phyloP scores from a whole-genome alignment of 768 basidiomycete genomes.

The Suillus americanus region DNA sequence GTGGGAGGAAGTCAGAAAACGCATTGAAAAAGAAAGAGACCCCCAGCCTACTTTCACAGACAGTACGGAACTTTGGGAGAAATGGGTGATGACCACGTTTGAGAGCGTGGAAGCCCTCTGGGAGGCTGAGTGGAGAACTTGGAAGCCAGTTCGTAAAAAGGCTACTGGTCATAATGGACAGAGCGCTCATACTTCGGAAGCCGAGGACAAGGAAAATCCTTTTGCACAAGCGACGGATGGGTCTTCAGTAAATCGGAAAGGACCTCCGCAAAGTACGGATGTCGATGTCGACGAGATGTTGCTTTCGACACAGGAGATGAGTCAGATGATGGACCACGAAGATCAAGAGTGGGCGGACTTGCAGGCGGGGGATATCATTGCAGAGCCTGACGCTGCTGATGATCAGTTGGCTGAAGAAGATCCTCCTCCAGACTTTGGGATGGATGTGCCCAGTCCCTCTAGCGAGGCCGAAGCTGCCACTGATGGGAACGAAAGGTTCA shows the following conservation, averaged over 20 bases:
- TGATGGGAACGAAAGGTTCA: neutral
- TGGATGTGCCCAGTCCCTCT: neutral
- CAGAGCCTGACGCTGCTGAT: slow-evolving; percentile 9
- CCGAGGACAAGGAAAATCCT: slow-evolving; percentile 20
- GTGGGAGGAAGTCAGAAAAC: slow-evolving; percentile 68
- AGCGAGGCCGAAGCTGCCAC: neutral
- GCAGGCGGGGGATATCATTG: slow-evolving; percentile 17
- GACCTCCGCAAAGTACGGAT: slow-evolving; percentile 13
- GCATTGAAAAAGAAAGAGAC: slow-evolving; percentile 52
- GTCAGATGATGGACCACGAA: slow-evolving; percentile 20
- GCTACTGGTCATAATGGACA: slow-evolving; percentile 20
- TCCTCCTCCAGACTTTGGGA: neutral
- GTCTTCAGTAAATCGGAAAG: slow-evolving; percentile 10
- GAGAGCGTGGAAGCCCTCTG: slow-evolving; percentile 88
- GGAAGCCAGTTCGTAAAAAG: slow-evolving; percentile 43
- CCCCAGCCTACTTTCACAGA: slow-evolving; percentile 24
- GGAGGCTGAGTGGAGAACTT: slow-evolving; percentile 59
- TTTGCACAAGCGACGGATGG: slow-evolving; percentile 21
- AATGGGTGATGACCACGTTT: slow-evolving; percentile 83
- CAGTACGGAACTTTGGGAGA: slow-evolving; percentile 53
- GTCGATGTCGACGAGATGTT: slow-evolving; percentile 31
- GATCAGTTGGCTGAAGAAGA: slow-evolving; percentile 10
- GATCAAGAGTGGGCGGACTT: slow-evolving; percentile 23
- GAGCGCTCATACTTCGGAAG: slow-evolving; percentile 22
- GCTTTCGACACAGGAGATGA: slow-evolving; percentile 35